Evolutionary conservation across 192 early-diverging fungal species (phyloP).

Genomic region (Cladochytrium replicatum): DNA sequence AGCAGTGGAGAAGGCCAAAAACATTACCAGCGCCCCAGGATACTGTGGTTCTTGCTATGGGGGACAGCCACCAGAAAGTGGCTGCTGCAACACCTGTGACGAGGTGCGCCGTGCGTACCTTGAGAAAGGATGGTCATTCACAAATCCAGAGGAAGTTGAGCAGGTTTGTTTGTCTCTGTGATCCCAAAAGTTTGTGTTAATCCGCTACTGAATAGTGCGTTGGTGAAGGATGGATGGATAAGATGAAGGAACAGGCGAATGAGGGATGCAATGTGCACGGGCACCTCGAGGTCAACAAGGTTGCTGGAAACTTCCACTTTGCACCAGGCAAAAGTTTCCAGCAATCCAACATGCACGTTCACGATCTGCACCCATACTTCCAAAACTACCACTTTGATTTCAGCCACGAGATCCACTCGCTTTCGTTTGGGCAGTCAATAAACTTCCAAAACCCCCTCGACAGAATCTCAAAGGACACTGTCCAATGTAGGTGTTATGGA

Average conservation of each 20-base stretch:
- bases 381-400: constrained; percentile 59
- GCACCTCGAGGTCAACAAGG: constrained; percentile 75
- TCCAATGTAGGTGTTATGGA: constrained; percentile 24
- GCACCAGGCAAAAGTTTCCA: constrained; percentile 77
- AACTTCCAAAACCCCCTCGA: constrained; percentile 59
- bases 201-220: constrained; percentile 49
- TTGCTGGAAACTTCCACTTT: constrained; percentile 88
- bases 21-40: constrained; percentile 5
- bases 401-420: constrained; percentile 66
- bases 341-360: constrained; percentile 61
- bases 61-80: constrained; percentile 47
- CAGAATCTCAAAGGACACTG: constrained; percentile 44
- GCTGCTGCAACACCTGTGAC: constrained; percentile 93
- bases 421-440: constrained; percentile 65
- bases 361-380: constrained; percentile 60
- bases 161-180: constrained; percentile 46
- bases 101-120: constrained; percentile 80
- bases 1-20: constrained; percentile 7
- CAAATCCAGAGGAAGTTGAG: constrained; percentile 61
- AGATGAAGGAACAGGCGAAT: constrained; percentile 62
- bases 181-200: neutral
- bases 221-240: constrained; percentile 69
- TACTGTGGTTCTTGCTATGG: constrained; percentile 91
- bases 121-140: constrained; percentile 74
- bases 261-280: constrained; percentile 89